phyloP scores from a whole-genome alignment of 2,329 filamentous ascomycete species.

The Bisporella sp. region DNA sequence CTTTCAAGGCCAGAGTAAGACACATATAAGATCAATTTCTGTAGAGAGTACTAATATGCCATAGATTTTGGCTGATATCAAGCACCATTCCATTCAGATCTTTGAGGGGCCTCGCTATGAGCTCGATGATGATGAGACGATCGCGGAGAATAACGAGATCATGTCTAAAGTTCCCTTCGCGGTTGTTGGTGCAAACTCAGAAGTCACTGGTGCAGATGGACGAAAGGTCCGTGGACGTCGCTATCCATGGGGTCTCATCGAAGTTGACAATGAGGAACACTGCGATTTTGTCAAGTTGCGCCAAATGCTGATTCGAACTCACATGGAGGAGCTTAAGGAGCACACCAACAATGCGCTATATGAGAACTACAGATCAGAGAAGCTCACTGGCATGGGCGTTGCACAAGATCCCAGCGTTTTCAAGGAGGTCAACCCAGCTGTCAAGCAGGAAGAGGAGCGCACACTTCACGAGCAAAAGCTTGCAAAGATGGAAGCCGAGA shows the following conservation, averaged over 20 bases:
- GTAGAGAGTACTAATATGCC: slow-evolving; percentile 9
- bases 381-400: slow-evolving; percentile 97
- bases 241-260: slow-evolving; percentile 97
- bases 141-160: slow-evolving; percentile 99
- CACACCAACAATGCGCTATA: slow-evolving; percentile 98
- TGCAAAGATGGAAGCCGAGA: slow-evolving; percentile 99
- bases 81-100: slow-evolving; percentile 96
- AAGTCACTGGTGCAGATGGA: slow-evolving; percentile 85
- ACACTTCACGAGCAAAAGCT: slow-evolving; percentile 98
- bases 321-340: slow-evolving; percentile 99
- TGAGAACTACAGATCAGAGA: slow-evolving; percentile 99
- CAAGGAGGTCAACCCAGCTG: slow-evolving; percentile 99
- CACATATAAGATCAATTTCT: neutral
- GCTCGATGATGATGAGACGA: slow-evolving; percentile 98
- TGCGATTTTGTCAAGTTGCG: slow-evolving; percentile 99
- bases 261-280: slow-evolving; percentile 99
- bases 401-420: slow-evolving; percentile 98
- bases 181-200: slow-evolving; percentile 92
- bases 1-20: slow-evolving; percentile 93
- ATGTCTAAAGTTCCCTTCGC: slow-evolving; percentile 99
- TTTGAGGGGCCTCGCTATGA: slow-evolving; percentile 98
- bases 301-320: slow-evolving; percentile 98
- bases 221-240: slow-evolving; percentile 92
- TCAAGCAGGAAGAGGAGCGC: slow-evolving; percentile 99
- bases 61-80: slow-evolving; percentile 93